These are phyloP conservation scores for Lyophyllum semitale DNA, from an alignment of 768 basidiomycete genomes.

Conservation along the genomic window DNA sequence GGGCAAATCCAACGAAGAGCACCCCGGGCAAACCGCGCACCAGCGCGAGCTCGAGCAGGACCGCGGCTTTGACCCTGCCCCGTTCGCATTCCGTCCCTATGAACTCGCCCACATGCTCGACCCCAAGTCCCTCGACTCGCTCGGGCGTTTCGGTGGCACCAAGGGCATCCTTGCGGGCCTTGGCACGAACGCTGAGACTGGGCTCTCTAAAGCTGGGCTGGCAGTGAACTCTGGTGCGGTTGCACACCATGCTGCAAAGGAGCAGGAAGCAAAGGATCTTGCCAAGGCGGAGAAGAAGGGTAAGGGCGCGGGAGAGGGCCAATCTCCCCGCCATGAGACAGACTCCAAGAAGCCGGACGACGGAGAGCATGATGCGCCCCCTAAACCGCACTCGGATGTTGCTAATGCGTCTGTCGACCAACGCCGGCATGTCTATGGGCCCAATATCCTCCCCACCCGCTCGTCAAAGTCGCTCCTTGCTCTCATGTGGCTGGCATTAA, in stretches of 20 bases:
- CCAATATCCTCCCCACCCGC: conserved; percentile 74
- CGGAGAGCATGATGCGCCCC: conserved; percentile 31
- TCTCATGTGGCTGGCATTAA: conserved; percentile 84
- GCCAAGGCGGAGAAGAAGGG: conserved; percentile 17
- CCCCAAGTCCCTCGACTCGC: conserved; percentile 74
- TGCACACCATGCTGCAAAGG: conserved; percentile 10
- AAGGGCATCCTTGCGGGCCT: conserved; percentile 68
- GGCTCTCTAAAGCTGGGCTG: conserved; percentile 35
- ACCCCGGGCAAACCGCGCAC: conserved; percentile 31
- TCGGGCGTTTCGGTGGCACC: conserved; percentile 73
- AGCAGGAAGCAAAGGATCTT: conserved; percentile 11
- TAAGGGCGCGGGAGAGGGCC: conserved; percentile 23
- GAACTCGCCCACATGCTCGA: conserved; percentile 86
- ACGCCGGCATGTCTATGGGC: conserved; percentile 69
- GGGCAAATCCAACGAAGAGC: conserved; percentile 23
- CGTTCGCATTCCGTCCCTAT: conserved; percentile 75
- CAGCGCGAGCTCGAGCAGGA: conserved; percentile 41
- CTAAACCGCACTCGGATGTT: conserved; percentile 25
- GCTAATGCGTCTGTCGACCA: conserved; percentile 54
- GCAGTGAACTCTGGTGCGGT: conserved; percentile 13
- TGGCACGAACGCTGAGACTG: conserved; percentile 60
- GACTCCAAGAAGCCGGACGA: conserved; percentile 13
- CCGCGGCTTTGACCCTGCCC: conserved; percentile 54
- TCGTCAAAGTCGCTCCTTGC: conserved; percentile 66
- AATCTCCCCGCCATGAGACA: conserved; percentile 29